These are phyloP conservation scores for Hemileccinum rubropunctum DNA, from an alignment of 768 basidiomycete genomes.

Conservation along the genomic window DNA sequence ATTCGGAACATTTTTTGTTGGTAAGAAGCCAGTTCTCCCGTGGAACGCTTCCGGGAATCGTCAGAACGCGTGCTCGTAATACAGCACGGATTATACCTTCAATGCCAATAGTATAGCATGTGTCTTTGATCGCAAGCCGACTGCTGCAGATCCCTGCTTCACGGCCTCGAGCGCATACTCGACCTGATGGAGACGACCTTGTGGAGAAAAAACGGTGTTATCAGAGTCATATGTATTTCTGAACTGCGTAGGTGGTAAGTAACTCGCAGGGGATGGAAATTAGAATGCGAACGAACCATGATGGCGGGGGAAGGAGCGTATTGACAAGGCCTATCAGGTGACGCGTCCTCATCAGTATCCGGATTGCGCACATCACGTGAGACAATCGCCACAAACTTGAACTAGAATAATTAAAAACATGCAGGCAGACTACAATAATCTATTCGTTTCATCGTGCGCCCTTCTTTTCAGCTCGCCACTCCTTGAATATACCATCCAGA, in stretches of 20 bases:
- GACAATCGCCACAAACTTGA: neutral
- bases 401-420: constrained; percentile 11
- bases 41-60: constrained; percentile 70
- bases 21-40: constrained; percentile 97
- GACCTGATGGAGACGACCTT: constrained; percentile 95
- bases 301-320: constrained; percentile 17
- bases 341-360: constrained; percentile 32
- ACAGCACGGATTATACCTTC: constrained; percentile 55
- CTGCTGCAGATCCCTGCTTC: constrained; percentile 99
- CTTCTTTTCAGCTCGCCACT: constrained; percentile 85
- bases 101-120: constrained; percentile 90
- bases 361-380: constrained; percentile 25
- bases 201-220: constrained; percentile 96
- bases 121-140: constrained; percentile 92
- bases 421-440: constrained; percentile 5
- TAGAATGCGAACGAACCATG: constrained; percentile 28
- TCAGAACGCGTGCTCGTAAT: constrained; percentile 1
- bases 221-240: constrained; percentile 98
- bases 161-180: constrained; percentile 99
- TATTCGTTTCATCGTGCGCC: constrained; percentile 43
- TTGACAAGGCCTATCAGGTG: constrained; percentile 18
- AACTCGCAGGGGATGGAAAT: neutral
- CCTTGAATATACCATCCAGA: constrained; percentile 92
- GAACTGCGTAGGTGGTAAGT: constrained; percentile 50
- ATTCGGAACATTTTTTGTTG: constrained; percentile 99